These are phyloP conservation scores for Aspergillus fructus DNA, from an alignment of 2,329 filamentous ascomycete genomes.

Conservation along the genomic window DNA sequence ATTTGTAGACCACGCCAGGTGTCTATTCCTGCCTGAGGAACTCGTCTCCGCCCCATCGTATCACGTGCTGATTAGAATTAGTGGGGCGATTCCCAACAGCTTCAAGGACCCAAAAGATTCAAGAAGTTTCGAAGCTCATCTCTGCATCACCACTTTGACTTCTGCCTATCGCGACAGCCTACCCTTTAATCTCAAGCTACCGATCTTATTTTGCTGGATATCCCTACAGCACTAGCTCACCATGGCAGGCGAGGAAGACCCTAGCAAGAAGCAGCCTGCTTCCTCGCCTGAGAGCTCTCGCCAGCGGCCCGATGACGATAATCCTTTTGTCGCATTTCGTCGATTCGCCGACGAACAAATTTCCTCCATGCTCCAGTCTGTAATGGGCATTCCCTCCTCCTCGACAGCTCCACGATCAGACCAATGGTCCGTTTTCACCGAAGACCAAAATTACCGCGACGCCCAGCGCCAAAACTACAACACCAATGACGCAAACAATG, in stretches of 20 bases:
- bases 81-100: conserved; percentile 35
- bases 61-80: conserved; percentile 30
- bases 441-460: conserved; percentile 30
- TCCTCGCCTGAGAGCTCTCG: conserved; percentile 17
- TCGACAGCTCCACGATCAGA: conserved; percentile 28
- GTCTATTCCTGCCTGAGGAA: not conserved
- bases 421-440: conserved; percentile 36
- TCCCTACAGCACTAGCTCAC: conserved; percentile 3
- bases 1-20: not conserved
- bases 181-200: not conserved
- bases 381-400: conserved; percentile 48
- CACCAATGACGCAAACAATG: conserved; percentile 3
- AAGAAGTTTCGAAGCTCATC: conserved; percentile 10
- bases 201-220: too few relatives aligned
- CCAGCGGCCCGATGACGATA: conserved; percentile 39
- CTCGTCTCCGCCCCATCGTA: conserved; percentile 2
- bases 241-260: conserved; percentile 27
- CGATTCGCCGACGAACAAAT: conserved; percentile 61
- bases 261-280: conserved; percentile 13
- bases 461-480: conserved; percentile 10
- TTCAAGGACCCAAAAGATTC: conserved; percentile 17
- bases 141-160: conserved; percentile 5
- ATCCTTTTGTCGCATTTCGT: conserved; percentile 62
- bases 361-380: conserved; percentile 52
- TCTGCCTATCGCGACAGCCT: conserved; percentile 4